These are phyloP conservation scores for Dothideomycetes sp. DNA, from an alignment of 2,329 filamentous ascomycete species.

Conservation along the genomic window DNA sequence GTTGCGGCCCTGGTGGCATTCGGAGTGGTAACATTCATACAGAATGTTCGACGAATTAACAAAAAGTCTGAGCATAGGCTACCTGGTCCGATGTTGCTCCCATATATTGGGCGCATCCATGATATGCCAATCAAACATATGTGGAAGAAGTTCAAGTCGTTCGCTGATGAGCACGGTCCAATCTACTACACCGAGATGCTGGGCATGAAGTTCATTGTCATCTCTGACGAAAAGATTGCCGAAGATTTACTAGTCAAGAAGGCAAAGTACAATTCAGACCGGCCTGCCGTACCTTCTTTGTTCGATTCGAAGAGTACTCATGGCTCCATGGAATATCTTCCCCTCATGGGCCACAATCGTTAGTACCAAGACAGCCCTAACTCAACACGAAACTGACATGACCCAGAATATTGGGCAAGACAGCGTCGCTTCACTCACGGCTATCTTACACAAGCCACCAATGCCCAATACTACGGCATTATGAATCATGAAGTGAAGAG, in stretches of 20 bases:
- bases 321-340: slow-evolving; percentile 46
- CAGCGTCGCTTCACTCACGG: slow-evolving; percentile 43
- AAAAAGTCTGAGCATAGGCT: slow-evolving; percentile 22
- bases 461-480: slow-evolving; percentile 32
- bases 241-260: slow-evolving; percentile 43
- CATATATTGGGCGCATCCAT: slow-evolving; percentile 29
- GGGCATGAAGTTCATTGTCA: slow-evolving; percentile 34
- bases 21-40: slow-evolving; percentile 21
- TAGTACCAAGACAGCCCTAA: slow-evolving; percentile 15
- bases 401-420: slow-evolving; percentile 42
- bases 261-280: slow-evolving; percentile 41
- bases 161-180: slow-evolving; percentile 23
- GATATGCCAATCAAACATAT: slow-evolving; percentile 38
- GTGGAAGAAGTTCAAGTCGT: slow-evolving; percentile 43
- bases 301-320: slow-evolving; percentile 44
- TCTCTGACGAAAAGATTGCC: slow-evolving; percentile 41
- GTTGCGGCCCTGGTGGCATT: slow-evolving; percentile 27
- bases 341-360: slow-evolving; percentile 46
- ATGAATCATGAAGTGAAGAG: slow-evolving; percentile 46
- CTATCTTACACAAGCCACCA: slow-evolving; percentile 36
- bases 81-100: slow-evolving; percentile 29
- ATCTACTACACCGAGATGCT: slow-evolving; percentile 25
- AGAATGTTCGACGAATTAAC: slow-evolving; percentile 24
- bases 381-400: slow-evolving; percentile 6
- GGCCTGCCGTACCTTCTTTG: slow-evolving; percentile 38